phyloP scores from a whole-genome alignment of 1,284 basidiomycete species.

The Ceratobasidium sp. region DNA sequence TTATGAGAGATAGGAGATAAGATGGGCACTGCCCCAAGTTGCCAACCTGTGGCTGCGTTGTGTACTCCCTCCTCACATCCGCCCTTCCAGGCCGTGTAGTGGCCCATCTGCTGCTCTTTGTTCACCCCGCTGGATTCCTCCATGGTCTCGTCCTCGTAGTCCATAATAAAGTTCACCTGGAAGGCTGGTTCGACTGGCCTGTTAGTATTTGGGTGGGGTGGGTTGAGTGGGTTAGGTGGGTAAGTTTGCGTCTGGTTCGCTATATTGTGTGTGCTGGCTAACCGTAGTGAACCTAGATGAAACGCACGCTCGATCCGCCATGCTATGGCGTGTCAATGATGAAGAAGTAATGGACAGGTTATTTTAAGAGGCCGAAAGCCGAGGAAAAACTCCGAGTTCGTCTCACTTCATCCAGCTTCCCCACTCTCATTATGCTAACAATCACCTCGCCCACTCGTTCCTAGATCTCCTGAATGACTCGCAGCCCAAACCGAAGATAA shows the following conservation, averaged over 20 bases:
- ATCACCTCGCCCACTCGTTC: background rate
- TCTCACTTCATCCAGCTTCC: background rate
- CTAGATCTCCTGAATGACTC: slow-evolving; percentile 31
- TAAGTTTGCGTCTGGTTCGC: background rate
- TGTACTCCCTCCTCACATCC: too few relatives aligned
- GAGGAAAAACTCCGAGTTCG: slow-evolving; percentile 54
- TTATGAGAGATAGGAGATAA: too few relatives aligned
- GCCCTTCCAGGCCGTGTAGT: too few relatives aligned
- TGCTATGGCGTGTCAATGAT: slow-evolving; percentile 67
- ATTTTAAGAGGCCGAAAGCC: slow-evolving; percentile 84
- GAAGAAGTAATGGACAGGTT: slow-evolving; percentile 63
- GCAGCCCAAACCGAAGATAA: slow-evolving; percentile 38
- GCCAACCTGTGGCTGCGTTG: too few relatives aligned
- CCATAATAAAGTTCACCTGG: too few relatives aligned
- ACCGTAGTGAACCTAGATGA: slow-evolving; percentile 68
- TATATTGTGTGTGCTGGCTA: background rate
- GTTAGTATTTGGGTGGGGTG: too few relatives aligned
- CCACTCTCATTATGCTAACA: background rate
- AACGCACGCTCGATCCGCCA: slow-evolving; percentile 79
- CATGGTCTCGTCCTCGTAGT: too few relatives aligned
- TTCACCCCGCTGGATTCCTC: too few relatives aligned
- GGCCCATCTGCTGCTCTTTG: too few relatives aligned
- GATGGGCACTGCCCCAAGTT: too few relatives aligned
- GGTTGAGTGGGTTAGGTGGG: background rate
- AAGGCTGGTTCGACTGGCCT: too few relatives aligned